Conservation (phyloP, 2,329 filamentous ascomycete species). For the Neopestalotiopsis sp. region DNA sequence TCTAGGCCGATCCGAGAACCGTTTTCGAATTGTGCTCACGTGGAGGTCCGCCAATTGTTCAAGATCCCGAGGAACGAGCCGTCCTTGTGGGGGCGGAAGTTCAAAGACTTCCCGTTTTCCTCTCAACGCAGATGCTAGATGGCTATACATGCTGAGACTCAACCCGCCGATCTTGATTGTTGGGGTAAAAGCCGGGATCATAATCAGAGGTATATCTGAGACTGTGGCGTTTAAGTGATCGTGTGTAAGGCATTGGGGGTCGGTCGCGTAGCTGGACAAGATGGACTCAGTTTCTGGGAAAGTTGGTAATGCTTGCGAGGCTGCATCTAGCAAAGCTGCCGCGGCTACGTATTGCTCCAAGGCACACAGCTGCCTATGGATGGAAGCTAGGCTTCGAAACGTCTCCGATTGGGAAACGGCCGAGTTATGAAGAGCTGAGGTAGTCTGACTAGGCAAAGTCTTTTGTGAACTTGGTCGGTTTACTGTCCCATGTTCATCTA, state of each 20-base stretch:
- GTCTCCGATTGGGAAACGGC: not conserved
- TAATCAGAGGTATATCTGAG: not conserved
- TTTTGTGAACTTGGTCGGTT: not conserved
- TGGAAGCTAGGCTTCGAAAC: not conserved
- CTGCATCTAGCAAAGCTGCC: slow-evolving; percentile 16
- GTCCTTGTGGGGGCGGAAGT: slow-evolving; percentile 7
- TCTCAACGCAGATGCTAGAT: not conserved
- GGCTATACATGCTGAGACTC: slow-evolving; percentile 4
- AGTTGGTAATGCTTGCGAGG: slow-evolving; percentile 12
- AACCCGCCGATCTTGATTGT: not conserved
- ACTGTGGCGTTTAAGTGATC: not conserved
- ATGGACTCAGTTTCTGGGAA: not conserved
- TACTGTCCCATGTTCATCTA: not conserved
- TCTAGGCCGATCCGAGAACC: not conserved
- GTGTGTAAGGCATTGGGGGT: slow-evolving; percentile 12
- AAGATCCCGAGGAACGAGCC: not conserved
- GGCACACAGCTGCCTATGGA: slow-evolving; percentile 10
- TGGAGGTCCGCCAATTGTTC: slow-evolving; percentile 3
- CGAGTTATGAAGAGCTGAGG: not conserved
- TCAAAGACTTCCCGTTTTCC: slow-evolving; percentile 11
- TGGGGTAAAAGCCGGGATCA: slow-evolving; percentile 4
- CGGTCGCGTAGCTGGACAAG: slow-evolving; percentile 12
- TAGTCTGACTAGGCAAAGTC: not conserved
- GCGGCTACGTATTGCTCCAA: slow-evolving; percentile 15
- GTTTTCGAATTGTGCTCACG: slow-evolving; percentile 8